Percentiles rank a stretch among this genome's conserved stretches.
Conservation (phyloP, 225 moss, liverwort and hornwort genomes). For the Polytrichum commune region DNA sequence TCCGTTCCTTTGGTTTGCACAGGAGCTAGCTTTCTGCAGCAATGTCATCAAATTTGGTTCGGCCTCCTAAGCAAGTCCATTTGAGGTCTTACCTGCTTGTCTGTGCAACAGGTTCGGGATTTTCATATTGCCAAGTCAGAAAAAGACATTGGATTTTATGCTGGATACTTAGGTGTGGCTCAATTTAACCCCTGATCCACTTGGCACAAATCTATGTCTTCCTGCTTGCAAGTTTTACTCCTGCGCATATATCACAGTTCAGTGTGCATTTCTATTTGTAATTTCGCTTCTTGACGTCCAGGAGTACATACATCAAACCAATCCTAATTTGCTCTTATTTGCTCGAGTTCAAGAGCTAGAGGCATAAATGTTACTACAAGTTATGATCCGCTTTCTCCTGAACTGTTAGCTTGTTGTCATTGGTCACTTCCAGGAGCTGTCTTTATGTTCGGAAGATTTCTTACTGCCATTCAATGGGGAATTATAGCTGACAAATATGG, state of each 20-base stretch:
- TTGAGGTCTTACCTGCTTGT: not conserved
- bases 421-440: conserved; percentile 53
- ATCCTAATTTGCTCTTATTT: not conserved
- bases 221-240: conserved; percentile 1
- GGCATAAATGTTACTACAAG: too few species aligned
- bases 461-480: conserved; percentile 74
- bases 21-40: too few species aligned
- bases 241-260: too few species aligned
- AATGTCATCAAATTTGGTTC: too few species aligned
- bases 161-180: conserved; percentile 66
- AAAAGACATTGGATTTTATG: conserved; percentile 82
- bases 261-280: not conserved
- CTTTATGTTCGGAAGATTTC: conserved; percentile 80
- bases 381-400: not conserved
- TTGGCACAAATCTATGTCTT: not conserved
- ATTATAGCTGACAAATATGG: conserved; percentile 85
- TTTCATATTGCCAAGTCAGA: conserved; percentile 60
- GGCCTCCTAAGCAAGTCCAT: too few species aligned
- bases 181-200: not conserved
- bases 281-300: conserved; percentile 7
- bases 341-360: too few species aligned
- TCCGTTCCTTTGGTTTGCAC: too few species aligned
- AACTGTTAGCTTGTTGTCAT: not conserved
- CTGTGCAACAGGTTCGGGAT: conserved; percentile 57
- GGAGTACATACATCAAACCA: not conserved